These are phyloP conservation scores for Colletotrichum lentis DNA, from an alignment of 2,329 filamentous ascomycete genomes.

Conservation along the genomic window DNA sequence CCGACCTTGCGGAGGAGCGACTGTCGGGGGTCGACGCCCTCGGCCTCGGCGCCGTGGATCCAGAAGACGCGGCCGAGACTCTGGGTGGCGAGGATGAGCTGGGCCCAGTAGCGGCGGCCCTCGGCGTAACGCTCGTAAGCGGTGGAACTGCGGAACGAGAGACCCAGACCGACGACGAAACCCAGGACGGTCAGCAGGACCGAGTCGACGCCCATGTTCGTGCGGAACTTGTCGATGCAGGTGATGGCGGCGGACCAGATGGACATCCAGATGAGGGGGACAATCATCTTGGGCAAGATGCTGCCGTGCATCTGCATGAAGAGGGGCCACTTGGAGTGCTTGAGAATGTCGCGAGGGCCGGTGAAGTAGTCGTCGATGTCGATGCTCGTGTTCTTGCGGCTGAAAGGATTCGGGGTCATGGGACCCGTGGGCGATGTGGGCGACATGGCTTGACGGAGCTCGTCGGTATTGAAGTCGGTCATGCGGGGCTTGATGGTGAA, in stretches of 20 bases:
- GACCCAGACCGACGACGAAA: slow-evolving; percentile 82
- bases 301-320: slow-evolving; percentile 80
- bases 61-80: slow-evolving; percentile 81
- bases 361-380: slow-evolving; percentile 70
- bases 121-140: slow-evolving; percentile 78
- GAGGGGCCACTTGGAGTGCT: slow-evolving; percentile 79
- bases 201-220: slow-evolving; percentile 51
- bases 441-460: slow-evolving; percentile 44
- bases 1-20: slow-evolving; percentile 76
- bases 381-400: slow-evolving; percentile 48
- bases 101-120: slow-evolving; percentile 69
- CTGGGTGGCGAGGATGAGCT: slow-evolving; percentile 68
- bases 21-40: slow-evolving; percentile 62
- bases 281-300: slow-evolving; percentile 76
- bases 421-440: slow-evolving; percentile 47
- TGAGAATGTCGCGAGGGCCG: slow-evolving; percentile 73
- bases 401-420: slow-evolving; percentile 45
- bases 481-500: slow-evolving; percentile 30
- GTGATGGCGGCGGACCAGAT: slow-evolving; percentile 74
- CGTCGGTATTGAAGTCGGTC: slow-evolving; percentile 18
- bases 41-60: slow-evolving; percentile 75
- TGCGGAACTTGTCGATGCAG: slow-evolving; percentile 57
- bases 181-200: slow-evolving; percentile 77
- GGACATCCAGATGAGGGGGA: slow-evolving; percentile 70
- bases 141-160: slow-evolving; percentile 79